Base-by-base conservation (phyloP, 2,329 filamentous ascomycete species). In the Clarireedia monteithiana region DNA sequence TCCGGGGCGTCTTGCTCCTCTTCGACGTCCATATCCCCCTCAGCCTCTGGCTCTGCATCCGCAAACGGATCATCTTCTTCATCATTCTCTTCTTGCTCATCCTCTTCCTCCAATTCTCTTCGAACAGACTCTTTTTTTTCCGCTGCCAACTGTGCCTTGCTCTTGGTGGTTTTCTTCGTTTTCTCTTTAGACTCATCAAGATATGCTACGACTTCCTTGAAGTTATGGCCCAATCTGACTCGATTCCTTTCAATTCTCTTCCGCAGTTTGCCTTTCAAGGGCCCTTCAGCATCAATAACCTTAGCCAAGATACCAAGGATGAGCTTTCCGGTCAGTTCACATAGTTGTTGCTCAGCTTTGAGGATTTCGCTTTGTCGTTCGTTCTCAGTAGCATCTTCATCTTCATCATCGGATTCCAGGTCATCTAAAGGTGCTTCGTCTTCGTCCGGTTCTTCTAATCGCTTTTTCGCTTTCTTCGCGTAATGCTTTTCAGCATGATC, bases 281-380 rank as follows among this genome's bases (percentile, higher is more conserved):
- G 73, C 6, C 81, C 83, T 1, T 74, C 76, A 44, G 77, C 73
- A 67, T 95, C 90, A 50, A 96, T 76, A 42, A 91, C 83, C 53
- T 83, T 84, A 20, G 85, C 89, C 9, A 88, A 76, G 23, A 95
- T 84, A 12, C 86, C 87, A 44, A 95, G 80, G 39, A 96, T 88
- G 45, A 95, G 82, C 68, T 94, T 95, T 60, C 84, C 86, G 0
- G 91, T 85, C 26, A 96, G 77, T 64, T 92, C 87, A 71, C 92
- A 97, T 0, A 97, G 79, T 20, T 85, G 82, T 68, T 92, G 87
- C 71, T 97, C 94, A 0, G 90, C 84, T 57, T 91, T 78, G 36
- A 96, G 78, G 56, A 84, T 82, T 40, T 80, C 79, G 48, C 84
- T 79, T 62, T 82, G 75, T 56, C 82, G 79, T 66, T 88, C 76